A percentile compares a stretch with the other conserved stretches of the same genome.
Evolutionary conservation across 306 rosid genomes (phyloP).

Genomic region (Carpinus fangiana): DNA sequence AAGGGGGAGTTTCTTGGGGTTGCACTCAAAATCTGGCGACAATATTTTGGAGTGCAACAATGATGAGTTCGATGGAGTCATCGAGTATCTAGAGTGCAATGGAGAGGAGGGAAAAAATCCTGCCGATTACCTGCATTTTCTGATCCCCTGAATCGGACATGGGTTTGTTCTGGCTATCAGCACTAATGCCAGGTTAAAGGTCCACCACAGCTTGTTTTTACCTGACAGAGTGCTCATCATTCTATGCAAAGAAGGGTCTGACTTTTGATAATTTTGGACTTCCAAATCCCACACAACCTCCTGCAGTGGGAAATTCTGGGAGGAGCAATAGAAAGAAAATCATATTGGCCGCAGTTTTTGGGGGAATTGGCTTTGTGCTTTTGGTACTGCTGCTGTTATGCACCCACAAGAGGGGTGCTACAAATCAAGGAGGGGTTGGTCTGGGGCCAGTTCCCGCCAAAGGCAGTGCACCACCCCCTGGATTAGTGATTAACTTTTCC

Average conservation of each 20-base stretch:
- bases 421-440: constrained; percentile 49
- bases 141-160: not conserved
- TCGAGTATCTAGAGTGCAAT: constrained; percentile 61
- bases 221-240: constrained; percentile 51
- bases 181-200: not conserved
- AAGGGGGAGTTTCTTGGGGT: constrained; percentile 73
- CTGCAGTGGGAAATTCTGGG: constrained; percentile 26
- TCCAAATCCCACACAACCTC: constrained; percentile 45
- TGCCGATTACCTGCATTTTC: not conserved
- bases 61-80: constrained; percentile 67
- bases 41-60: constrained; percentile 50
- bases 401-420: constrained; percentile 39
- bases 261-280: constrained; percentile 63
- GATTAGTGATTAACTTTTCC: constrained; percentile 48
- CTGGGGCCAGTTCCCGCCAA: constrained; percentile 58
- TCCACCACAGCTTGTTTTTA: not conserved
- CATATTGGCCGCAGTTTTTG: constrained; percentile 70
- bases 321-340: constrained; percentile 58
- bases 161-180: not conserved
- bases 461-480: constrained; percentile 49
- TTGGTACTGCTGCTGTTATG: constrained; percentile 40
- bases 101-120: constrained; percentile 38
- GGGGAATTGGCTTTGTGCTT: constrained; percentile 63
- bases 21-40: constrained; percentile 66
- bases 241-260: constrained; percentile 66